Conservation (phyloP, 2,329 filamentous ascomycete species). For the Trichoderma atrobrunneum region DNA sequence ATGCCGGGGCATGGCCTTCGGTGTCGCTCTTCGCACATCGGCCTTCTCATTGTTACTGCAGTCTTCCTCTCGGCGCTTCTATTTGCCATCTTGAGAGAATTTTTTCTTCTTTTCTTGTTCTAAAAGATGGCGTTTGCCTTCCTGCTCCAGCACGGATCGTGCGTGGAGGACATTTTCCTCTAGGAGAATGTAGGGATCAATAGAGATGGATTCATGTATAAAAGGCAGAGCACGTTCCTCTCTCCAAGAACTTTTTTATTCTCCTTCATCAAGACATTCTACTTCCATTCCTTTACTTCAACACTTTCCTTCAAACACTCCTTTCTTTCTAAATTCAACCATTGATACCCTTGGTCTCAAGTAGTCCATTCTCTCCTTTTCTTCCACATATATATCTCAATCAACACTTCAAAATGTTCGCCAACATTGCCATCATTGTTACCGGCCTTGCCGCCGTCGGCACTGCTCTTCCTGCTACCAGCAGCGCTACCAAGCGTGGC, state of each 20-base stretch:
- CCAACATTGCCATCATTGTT: constrained; percentile 10
- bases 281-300: not conserved
- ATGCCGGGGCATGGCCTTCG: not conserved
- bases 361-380: not conserved
- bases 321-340: not conserved
- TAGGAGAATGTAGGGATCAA: not conserved
- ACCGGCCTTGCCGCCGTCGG: constrained; percentile 15
- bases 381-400: not conserved
- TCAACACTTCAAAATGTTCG: constrained; percentile 14
- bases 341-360: not conserved
- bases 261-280: not conserved
- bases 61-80: not conserved
- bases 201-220: not conserved
- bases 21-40: not conserved
- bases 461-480: not conserved
- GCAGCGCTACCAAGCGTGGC: not conserved
- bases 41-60: not conserved
- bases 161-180: not conserved
- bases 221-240: not conserved
- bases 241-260: not conserved
- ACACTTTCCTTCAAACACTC: not conserved
- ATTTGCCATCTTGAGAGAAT: not conserved
- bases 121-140: constrained; percentile 16
- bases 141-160: not conserved
- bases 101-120: not conserved